Evolutionary conservation across 257 asterid species (phyloP).

Genomic region (Schizonepeta tenuifolia): DNA sequence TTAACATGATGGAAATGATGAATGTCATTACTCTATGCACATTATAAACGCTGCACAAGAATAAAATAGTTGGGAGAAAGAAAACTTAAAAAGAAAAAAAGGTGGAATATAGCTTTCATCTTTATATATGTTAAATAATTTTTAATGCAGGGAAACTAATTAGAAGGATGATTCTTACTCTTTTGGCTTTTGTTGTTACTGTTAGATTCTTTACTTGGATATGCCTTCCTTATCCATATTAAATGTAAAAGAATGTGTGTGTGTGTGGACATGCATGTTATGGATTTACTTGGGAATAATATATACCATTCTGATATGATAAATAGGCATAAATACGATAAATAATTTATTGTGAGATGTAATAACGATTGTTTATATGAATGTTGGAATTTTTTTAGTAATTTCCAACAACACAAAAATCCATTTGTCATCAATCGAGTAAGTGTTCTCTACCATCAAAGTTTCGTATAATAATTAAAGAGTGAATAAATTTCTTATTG

Average conservation of each 20-base stretch:
- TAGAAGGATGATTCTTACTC: slow-evolving; percentile 25
- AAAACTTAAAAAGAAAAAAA: neutral
- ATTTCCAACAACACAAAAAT: too few species aligned
- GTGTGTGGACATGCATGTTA: neutral
- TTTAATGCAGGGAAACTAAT: slow-evolving; percentile 25
- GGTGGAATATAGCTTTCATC: slow-evolving; percentile 19
- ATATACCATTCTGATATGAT: neutral
- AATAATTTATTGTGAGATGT: slow-evolving; percentile 4
- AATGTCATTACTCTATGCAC: slow-evolving; percentile 21
- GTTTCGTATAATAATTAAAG: too few species aligned
- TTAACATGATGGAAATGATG: slow-evolving; percentile 23
- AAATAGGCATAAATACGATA: neutral
- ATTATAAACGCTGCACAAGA: slow-evolving; percentile 24
- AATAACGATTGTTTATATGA: slow-evolving; percentile 30
- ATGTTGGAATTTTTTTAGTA: neutral
- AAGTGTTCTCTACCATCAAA: too few species aligned
- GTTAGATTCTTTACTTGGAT: slow-evolving; percentile 47
- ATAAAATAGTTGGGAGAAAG: neutral
- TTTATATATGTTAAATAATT: slow-evolving; percentile 35
- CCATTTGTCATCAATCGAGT: too few species aligned
- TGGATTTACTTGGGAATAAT: neutral
- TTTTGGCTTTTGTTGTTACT: slow-evolving; percentile 36
- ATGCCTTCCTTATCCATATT: slow-evolving; percentile 36
- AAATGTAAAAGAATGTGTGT: neutral
- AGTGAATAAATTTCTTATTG: too few species aligned